Base-by-base conservation (phyloP, 495 filamentous ascomycete genomes). In the Gamarada debralockiae region DNA sequence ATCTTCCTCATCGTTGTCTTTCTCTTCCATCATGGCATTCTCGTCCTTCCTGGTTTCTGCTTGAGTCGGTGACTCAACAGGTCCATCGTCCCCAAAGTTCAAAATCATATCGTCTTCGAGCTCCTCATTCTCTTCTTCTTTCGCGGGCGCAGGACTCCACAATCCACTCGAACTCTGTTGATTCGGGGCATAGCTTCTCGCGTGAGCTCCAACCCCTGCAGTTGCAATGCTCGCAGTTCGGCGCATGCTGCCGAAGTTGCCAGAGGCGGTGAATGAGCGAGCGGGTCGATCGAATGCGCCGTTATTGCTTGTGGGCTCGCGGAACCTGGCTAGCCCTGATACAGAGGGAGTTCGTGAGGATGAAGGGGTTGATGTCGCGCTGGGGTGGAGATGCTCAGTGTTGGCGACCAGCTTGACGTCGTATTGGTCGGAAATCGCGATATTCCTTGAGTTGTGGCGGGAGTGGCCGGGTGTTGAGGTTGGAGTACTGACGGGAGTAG, bases 321-420 rank as follows among this genome's bases (percentile, higher is more conserved):
- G 57, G 22, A 60, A 60, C 9, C 31, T 17, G 9, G 34, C 10
- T 57, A 63, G 43, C 8, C 65, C 64, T 55, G 33, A 48, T 17
- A 53, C 48, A 44, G 27, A 66, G 46, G 40, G 52, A 25, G 38
- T 53, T 45, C 60, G 40, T 12, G 61, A 66, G 9, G 57, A 50
- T 1, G 58, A 39, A 24, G 59, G 59, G 49, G 54, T 67, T 58
- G 51, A 59, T 13, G 63, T 39, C 0, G 70, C 64, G 5, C 71
- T 68, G n/a, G 77, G 72, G 5, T 85, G 81, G 3, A 96, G 73
- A 63, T 97, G 92, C 18, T 96, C 92, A 1, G 81, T 85, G 24
- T 85, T 92, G 22, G 87, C 87, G 13, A 86, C 72, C 15, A 95
- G 62, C 60, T 83, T 84, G 48, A 97, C 72, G 36, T 89, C 84